Conservation (phyloP, 2,329 filamentous ascomycete species). For the Colletotrichum endophyticum region DNA sequence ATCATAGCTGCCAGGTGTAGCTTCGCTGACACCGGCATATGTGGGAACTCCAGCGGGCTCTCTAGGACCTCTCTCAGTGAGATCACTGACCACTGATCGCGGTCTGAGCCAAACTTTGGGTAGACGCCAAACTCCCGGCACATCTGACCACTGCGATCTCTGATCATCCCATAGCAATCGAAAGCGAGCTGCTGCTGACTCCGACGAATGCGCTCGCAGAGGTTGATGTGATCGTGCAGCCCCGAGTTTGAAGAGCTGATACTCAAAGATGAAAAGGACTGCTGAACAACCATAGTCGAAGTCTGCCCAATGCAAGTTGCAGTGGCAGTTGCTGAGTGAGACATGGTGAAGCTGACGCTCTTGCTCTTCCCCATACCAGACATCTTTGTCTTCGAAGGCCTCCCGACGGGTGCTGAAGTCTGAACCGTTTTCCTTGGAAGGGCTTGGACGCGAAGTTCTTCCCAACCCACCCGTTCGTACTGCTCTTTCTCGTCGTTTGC, state of each 20-base stretch:
- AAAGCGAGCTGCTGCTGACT: background rate
- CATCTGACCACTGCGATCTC: background rate
- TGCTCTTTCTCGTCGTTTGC: fast-evolving
- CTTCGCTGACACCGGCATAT: background rate
- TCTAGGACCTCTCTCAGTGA: slow-evolving; percentile 13
- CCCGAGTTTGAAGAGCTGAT: fast-evolving
- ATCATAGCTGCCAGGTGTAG: slow-evolving; percentile 22
- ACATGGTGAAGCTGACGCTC: background rate
- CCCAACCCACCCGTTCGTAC: fast-evolving
- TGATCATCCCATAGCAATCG: background rate
- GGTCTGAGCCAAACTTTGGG: background rate
- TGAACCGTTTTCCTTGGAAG: fast-evolving
- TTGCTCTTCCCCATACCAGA: background rate
- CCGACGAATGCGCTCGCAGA: background rate
- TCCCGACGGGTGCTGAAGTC: fast-evolving
- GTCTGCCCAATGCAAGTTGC: background rate
- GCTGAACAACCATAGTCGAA: background rate
- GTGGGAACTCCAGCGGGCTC: background rate
- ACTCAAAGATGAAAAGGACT: fast-evolving
- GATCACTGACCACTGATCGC: background rate
- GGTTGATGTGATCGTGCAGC: background rate
- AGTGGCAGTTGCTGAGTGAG: background rate
- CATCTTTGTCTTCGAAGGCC: background rate
- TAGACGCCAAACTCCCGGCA: background rate
- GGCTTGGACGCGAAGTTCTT: fast-evolving